Evolutionary conservation across 2,329 filamentous ascomycete genomes (phyloP).

Genomic region (Hortaea sp.): DNA sequence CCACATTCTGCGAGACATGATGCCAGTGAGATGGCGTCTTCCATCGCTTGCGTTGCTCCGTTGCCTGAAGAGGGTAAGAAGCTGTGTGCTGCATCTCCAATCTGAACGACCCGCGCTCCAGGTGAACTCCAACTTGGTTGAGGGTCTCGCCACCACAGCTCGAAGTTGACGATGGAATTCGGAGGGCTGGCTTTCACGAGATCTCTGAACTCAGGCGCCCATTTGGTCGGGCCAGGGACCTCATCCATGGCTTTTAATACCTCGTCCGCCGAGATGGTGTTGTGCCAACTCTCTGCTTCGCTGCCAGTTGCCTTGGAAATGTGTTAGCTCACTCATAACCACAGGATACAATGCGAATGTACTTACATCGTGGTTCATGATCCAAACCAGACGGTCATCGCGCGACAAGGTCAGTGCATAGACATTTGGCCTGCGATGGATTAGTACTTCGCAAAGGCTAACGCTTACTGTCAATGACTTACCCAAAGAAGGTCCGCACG

Average conservation of each 20-base stretch:
- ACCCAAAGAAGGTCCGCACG: slow-evolving; percentile 13
- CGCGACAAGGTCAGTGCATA: slow-evolving; percentile 27
- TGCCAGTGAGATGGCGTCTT: slow-evolving; percentile 41
- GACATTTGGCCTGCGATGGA: background rate
- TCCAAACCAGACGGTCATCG: slow-evolving; percentile 31
- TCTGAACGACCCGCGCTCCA: slow-evolving; percentile 39
- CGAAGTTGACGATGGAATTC: slow-evolving; percentile 38
- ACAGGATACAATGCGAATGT: background rate
- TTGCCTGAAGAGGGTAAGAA: slow-evolving; percentile 46
- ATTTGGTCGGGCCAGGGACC: slow-evolving; percentile 25
- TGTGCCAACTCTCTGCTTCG: slow-evolving; percentile 35
- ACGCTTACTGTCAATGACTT: slow-evolving; percentile 4
- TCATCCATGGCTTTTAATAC: slow-evolving; percentile 12
- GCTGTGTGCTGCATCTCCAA: slow-evolving; percentile 46
- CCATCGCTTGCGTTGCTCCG: slow-evolving; percentile 45
- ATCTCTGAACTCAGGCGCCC: slow-evolving; percentile 36
- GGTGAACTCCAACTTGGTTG: slow-evolving; percentile 42
- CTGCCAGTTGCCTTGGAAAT: slow-evolving; percentile 33
- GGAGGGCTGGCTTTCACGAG: slow-evolving; percentile 33
- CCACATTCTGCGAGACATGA: slow-evolving; percentile 33
- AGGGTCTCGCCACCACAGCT: slow-evolving; percentile 45
- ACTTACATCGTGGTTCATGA: background rate
- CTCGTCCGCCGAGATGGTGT: slow-evolving; percentile 29
- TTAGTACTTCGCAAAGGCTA: background rate
- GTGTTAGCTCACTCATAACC: slow-evolving; percentile 17